Conservation (phyloP, 495 filamentous ascomycete species). For the Chaetomium tenue region DNA sequence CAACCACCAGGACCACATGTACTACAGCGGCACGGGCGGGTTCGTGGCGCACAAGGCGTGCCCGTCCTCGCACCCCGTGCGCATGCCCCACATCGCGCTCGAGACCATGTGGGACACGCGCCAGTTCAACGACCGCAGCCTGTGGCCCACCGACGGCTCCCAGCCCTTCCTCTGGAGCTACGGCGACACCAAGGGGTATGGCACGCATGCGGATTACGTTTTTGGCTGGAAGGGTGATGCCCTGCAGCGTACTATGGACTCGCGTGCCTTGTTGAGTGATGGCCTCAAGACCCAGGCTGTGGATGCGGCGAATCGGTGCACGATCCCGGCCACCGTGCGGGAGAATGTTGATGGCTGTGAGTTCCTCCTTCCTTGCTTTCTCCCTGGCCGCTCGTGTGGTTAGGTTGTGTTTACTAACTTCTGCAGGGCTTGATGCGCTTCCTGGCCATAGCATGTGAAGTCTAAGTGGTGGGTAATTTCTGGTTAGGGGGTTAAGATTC, state of each 20-base stretch:
- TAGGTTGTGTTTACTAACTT: no score
- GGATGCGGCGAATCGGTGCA: no score
- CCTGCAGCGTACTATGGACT: constrained; percentile 33
- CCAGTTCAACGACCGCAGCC: constrained; percentile 38
- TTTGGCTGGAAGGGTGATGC: constrained; percentile 67
- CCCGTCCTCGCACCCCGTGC: constrained; percentile 59
- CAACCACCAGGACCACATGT: constrained; percentile 21
- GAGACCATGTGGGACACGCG: constrained; percentile 58
- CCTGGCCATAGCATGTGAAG: no score
- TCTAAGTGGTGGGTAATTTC: no score
- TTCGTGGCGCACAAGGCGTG: constrained; percentile 42
- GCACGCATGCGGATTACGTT: constrained; percentile 67
- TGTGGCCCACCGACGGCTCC: constrained; percentile 31
- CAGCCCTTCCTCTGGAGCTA: constrained; percentile 32
- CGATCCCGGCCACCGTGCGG: no score
- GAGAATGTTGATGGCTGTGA: no score
- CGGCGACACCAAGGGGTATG: constrained; percentile 31
- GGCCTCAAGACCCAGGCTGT: no score
- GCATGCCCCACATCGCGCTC: constrained; percentile 62
- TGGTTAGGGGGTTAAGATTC: no score
- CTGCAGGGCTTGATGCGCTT: no score
- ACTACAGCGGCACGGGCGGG: constrained; percentile 29
- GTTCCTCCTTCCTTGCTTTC: no score
- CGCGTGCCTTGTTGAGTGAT: no score
- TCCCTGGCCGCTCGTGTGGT: no score